phyloP scores from a whole-genome alignment of 2,329 filamentous ascomycete genomes.

The Fusarium equiseti region DNA sequence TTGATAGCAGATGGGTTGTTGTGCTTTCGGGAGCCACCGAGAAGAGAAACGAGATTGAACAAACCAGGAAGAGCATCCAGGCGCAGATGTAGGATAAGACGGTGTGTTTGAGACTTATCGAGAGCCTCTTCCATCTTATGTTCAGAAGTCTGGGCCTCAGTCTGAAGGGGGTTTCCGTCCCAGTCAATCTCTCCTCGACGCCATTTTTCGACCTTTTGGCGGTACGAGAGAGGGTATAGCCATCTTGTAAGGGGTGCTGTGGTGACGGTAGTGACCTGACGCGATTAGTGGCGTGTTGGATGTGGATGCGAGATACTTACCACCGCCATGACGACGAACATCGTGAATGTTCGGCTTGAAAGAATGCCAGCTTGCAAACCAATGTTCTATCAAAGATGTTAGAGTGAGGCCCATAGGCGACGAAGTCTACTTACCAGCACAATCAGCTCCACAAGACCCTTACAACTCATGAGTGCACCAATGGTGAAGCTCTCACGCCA shows the following conservation, averaged over 20 bases:
- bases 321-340: constrained; percentile 94
- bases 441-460: constrained; percentile 93
- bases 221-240: constrained; percentile 77
- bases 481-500: constrained; percentile 94
- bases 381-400: constrained; percentile 64
- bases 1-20: neutral
- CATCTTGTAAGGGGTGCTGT: constrained; percentile 81
- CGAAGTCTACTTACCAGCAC: constrained; percentile 74
- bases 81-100: constrained; percentile 46
- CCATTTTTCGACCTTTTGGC: constrained; percentile 65
- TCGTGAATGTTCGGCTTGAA: constrained; percentile 85
- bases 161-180: constrained; percentile 62
- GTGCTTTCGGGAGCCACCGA: constrained; percentile 41
- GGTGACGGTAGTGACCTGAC: constrained; percentile 77
- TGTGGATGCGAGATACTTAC: constrained; percentile 36
- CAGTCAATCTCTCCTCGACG: constrained; percentile 91
- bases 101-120: constrained; percentile 45
- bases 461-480: constrained; percentile 94
- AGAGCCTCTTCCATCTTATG: constrained; percentile 46
- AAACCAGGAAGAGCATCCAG: constrained; percentile 48
- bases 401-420: neutral
- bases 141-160: constrained; percentile 44
- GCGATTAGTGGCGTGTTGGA: neutral
- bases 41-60: constrained; percentile 48
- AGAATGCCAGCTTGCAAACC: constrained; percentile 86